phyloP scores from a whole-genome alignment of 352 stramenopile species.

The Stephanocyclus meneghinianus region DNA sequence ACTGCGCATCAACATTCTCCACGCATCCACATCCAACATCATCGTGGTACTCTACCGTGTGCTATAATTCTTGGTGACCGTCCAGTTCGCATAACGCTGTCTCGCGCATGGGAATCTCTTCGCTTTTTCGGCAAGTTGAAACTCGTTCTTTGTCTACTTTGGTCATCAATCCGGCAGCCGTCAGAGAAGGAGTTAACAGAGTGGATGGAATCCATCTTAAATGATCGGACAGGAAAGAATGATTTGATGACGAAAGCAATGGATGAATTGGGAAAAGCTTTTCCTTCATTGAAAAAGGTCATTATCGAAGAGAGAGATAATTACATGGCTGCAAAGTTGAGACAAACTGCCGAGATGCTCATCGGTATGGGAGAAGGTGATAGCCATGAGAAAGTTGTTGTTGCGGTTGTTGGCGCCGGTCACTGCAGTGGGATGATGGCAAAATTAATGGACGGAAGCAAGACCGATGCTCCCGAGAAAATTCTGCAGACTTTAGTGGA shows the following conservation, averaged over 20 bases:
- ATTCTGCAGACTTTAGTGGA: constrained; percentile 37
- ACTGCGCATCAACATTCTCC: constrained; percentile 4
- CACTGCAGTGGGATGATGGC: constrained; percentile 71
- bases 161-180: constrained; percentile 66
- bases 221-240: constrained; percentile 61
- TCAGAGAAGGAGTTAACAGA: constrained; percentile 77
- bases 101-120: constrained; percentile 77
- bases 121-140: constrained; percentile 73
- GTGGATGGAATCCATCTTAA: constrained; percentile 76
- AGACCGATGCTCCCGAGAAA: constrained; percentile 18
- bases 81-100: constrained; percentile 71
- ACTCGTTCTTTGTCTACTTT: constrained; percentile 68
- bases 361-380: constrained; percentile 1
- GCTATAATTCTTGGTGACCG: constrained; percentile 79
- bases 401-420: constrained; percentile 80
- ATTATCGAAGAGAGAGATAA: constrained; percentile 82
- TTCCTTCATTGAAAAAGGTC: constrained; percentile 71
- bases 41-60: constrained; percentile 40
- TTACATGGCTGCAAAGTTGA: constrained; percentile 79
- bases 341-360: constrained; percentile 59
- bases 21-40: constrained; percentile 7
- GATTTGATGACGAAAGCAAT: constrained; percentile 81
- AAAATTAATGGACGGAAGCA: constrained; percentile 24
- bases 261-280: constrained; percentile 67
- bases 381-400: constrained; percentile 53